Conservation (phyloP, 2,329 filamentous ascomycete species). For the Calonectria hongkongensis region DNA sequence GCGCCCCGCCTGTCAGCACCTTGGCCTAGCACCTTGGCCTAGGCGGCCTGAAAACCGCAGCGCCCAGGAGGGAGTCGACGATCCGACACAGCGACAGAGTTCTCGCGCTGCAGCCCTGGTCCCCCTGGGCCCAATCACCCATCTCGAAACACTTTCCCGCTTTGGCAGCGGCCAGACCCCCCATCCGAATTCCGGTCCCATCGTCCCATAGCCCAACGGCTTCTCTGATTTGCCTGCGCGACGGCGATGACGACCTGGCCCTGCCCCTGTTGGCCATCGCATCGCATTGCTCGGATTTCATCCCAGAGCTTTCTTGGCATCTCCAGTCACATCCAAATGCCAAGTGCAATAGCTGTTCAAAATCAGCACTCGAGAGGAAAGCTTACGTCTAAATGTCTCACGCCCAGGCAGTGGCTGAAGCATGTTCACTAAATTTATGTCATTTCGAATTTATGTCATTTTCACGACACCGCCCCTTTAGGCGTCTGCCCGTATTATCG, state of each 20-base stretch:
- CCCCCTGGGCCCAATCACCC: neutral
- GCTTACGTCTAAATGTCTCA: neutral
- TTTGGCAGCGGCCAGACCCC: constrained; percentile 27
- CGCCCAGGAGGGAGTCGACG: neutral
- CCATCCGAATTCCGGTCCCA: constrained; percentile 35
- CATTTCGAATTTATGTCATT: neutral
- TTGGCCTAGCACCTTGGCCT: constrained; percentile 8
- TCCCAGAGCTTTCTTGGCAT: neutral
- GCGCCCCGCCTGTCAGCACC: constrained; percentile 22
- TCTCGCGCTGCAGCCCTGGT: neutral
- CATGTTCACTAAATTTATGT: too few relatives aligned
- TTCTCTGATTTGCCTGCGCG: constrained; percentile 4
- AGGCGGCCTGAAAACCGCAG: neutral
- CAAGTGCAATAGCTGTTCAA: neutral
- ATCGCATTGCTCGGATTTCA: constrained; percentile 21
- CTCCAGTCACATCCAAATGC: constrained; percentile 8
- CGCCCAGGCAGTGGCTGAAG: constrained; percentile 8
- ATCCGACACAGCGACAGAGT: constrained; percentile 2
- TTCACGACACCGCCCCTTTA: neutral
- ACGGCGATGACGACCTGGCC: neutral
- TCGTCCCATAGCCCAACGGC: neutral
- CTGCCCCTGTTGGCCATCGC: constrained; percentile 6
- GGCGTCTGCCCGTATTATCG: neutral
- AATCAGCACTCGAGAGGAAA: too few relatives aligned
- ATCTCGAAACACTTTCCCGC: constrained; percentile 13